Base-by-base conservation (phyloP, 1,284 basidiomycete species). In the Cutaneotrichosporon dermatis region DNA sequence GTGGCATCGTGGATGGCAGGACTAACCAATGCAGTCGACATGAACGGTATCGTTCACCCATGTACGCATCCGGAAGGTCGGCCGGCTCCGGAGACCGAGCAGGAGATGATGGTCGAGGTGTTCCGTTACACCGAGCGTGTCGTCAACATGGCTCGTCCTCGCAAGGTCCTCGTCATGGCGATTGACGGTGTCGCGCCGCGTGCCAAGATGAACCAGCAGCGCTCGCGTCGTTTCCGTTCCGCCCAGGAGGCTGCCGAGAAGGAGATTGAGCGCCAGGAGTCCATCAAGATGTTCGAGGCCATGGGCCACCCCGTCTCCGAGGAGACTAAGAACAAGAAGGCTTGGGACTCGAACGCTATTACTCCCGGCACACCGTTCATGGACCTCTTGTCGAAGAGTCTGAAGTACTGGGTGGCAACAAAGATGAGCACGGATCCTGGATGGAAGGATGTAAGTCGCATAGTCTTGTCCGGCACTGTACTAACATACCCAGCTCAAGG, bases 181-280 rank as follows among this genome's bases (percentile, higher is more conserved):
- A 97, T 99, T 69, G 92, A 99, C 74, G 96, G 95, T 61, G 96
- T 99, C 41, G 95, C 95, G 9, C 95, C 95, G 25, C 87, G 95
- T 68, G 95, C 95, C 39, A 99, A 99, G 81, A 99, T 99, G 95
- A 98, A 98, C 76, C 96, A 98, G 75, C 94, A 98, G 76, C 89
- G 95, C 12, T 93, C 92, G 16, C 85, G 96, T 71, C 90, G 95
- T 64, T 99, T 99, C 81, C 86, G 96, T 58, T 86, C 94, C 13
- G 87, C 93, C 2, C 92, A 94, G 74, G 96, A 99, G 76, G 94
- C 95, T 0, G 87, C 89, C 65, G 90, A 96, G 54, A 95, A 97
- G 79, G 92, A 92, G 62, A 86, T 91, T 64, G 90, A 91, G 61
- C 84, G 85, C 51, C 84, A 85, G 72, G 87, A 92, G 70, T 86